phyloP scores from a whole-genome alignment of 2,329 filamentous ascomycete genomes.

The Fusarium transvaalense region DNA sequence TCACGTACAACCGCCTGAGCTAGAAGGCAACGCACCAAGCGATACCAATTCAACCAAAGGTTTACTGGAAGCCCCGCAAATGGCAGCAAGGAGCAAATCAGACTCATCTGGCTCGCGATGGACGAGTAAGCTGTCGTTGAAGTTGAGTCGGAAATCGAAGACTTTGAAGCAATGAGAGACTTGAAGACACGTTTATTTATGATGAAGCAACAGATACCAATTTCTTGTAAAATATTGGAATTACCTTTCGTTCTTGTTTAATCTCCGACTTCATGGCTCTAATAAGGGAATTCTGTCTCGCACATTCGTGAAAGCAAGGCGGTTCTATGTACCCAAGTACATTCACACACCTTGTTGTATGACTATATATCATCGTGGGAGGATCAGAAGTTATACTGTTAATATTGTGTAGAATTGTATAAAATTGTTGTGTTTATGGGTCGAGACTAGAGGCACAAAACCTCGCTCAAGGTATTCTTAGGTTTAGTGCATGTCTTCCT shows the following conservation, averaged over 20 bases:
- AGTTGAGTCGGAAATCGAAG: conserved; percentile 39
- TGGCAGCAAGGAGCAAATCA: conserved; percentile 14
- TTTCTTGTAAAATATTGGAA: too few relatives aligned
- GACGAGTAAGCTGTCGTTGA: conserved; percentile 41
- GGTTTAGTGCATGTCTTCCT: rapidly evolving
- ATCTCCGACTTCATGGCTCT: not conserved
- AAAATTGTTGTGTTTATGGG: too few relatives aligned
- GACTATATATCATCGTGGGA: too few relatives aligned
- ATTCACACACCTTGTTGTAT: not conserved
- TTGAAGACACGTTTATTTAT: not conserved
- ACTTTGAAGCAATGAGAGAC: conserved; percentile 28
- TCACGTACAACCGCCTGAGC: conserved; percentile 35
- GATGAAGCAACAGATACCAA: not conserved
- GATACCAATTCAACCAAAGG: not conserved
- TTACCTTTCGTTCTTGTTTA: not conserved
- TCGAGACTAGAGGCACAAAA: too few relatives aligned
- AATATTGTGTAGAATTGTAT: too few relatives aligned
- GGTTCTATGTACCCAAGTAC: not conserved
- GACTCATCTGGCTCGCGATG: conserved; percentile 28
- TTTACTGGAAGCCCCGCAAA: conserved; percentile 15
- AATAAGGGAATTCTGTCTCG: rapidly evolving
- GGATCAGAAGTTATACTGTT: too few relatives aligned
- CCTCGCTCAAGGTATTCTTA: too few relatives aligned
- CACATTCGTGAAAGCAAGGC: not conserved
- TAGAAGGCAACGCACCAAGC: conserved; percentile 25